These are phyloP conservation scores for Aspergillus incahuasiensis DNA, from an alignment of 495 filamentous ascomycete species.

Conservation along the genomic window DNA sequence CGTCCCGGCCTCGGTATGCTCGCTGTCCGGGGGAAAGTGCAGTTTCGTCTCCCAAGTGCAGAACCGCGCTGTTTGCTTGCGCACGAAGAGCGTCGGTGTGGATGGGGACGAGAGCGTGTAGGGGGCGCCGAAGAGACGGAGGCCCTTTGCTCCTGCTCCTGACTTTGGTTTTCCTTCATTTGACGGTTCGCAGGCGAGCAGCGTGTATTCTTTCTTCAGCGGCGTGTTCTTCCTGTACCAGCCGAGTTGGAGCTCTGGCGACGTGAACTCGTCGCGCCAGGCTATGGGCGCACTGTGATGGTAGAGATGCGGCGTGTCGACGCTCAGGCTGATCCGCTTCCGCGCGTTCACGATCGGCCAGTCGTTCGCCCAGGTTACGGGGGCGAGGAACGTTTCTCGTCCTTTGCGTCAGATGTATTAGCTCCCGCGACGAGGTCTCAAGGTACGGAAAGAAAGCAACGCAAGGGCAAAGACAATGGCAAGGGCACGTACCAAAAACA, in stretches of 20 bases:
- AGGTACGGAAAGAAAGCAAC: too few relatives aligned
- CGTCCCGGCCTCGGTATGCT: conserved; percentile 34
- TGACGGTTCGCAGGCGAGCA: conserved; percentile 3
- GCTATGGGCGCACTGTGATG: conserved; percentile 14
- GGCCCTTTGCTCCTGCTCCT: background rate
- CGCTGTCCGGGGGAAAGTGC: conserved; percentile 25
- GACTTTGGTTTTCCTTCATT: background rate
- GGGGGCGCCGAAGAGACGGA: conserved; percentile 38
- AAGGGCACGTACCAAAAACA: conserved; percentile 30
- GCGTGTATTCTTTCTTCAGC: conserved; percentile 29
- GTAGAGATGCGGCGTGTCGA: conserved; percentile 27
- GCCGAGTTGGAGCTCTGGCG: conserved; percentile 24
- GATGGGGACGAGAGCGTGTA: conserved; percentile 40
- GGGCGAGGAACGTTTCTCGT: conserved; percentile 44
- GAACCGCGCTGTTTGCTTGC: conserved; percentile 37
- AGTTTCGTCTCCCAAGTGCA: conserved; percentile 34
- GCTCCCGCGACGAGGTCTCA: too few relatives aligned
- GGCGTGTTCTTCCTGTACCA: conserved; percentile 45
- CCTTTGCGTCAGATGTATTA: too few relatives aligned
- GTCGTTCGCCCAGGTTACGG: conserved; percentile 41
- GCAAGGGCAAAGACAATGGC: background rate
- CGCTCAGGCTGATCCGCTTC: conserved; percentile 35
- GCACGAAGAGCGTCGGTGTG: conserved; percentile 40
- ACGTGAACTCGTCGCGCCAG: conserved; percentile 44
- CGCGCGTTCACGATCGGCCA: conserved; percentile 47